Conservation (phyloP, 2,329 filamentous ascomycete species). For the Sclerotinia trifoliorum region DNA sequence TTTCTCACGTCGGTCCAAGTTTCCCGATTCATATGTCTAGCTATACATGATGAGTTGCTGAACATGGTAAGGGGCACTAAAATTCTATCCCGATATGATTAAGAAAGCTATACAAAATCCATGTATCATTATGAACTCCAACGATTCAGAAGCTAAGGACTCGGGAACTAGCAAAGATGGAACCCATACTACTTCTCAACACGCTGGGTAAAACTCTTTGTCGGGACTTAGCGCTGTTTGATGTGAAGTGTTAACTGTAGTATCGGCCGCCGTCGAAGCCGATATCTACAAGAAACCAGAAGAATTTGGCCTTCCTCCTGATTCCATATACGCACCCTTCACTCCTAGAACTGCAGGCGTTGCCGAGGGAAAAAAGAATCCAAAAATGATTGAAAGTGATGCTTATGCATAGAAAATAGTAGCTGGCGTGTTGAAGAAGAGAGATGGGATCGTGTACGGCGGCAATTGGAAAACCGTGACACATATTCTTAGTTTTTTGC, state of each 20-base stretch:
- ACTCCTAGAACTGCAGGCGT: neutral
- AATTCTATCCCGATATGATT: neutral
- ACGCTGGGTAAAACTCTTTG: neutral
- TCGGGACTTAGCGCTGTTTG: constrained; percentile 16
- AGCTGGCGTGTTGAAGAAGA: constrained; percentile 17
- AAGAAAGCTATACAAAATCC: neutral
- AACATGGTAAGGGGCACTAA: neutral
- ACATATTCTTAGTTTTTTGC: neutral
- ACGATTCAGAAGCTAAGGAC: neutral
- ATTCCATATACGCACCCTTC: constrained; percentile 19
- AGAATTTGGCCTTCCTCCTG: constrained; percentile 7
- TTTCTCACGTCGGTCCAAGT: too few species aligned
- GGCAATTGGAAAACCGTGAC: constrained; percentile 14
- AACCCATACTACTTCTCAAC: neutral
- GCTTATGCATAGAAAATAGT: constrained; percentile 16
- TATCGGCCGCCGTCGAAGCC: constrained; percentile 12
- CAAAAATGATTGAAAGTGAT: constrained; percentile 4
- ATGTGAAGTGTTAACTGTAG: constrained; percentile 18
- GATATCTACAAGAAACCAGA: constrained; percentile 22
- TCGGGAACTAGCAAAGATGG: neutral
- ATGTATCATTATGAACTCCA: neutral
- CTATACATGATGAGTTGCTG: neutral
- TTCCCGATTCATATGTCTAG: too few species aligned
- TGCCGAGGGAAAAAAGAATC: constrained; percentile 7
- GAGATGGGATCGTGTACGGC: constrained; percentile 13